A percentile compares a stretch with the other conserved stretches of the same genome.
Conservation (phyloP, 2,329 filamentous ascomycete species). For the Alternaria postmessia region DNA sequence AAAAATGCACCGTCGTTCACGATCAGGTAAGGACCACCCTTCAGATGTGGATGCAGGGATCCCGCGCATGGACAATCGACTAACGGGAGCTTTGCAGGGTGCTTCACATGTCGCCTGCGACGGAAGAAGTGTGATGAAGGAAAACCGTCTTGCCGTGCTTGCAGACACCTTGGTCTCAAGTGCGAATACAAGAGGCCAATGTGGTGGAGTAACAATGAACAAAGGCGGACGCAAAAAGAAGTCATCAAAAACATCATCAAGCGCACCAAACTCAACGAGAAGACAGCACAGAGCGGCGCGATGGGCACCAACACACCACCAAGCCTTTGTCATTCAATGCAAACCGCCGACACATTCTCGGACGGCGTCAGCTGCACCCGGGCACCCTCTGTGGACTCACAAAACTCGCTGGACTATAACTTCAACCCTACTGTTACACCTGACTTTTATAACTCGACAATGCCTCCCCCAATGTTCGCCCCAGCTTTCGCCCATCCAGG, state of each 20-base stretch:
- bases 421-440: conserved; percentile 69
- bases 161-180: conserved; percentile 76
- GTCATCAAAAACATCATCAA: conserved; percentile 97
- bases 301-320: conserved; percentile 72
- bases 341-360: conserved; percentile 80
- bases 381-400: conserved; percentile 81
- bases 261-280: conserved; percentile 92
- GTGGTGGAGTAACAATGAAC: conserved; percentile 97
- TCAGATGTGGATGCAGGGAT: conserved; percentile 47
- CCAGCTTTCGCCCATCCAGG: conserved; percentile 61
- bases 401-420: conserved; percentile 69
- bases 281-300: conserved; percentile 66
- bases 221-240: conserved; percentile 87
- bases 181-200: conserved; percentile 97
- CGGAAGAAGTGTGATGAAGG: conserved; percentile 75
- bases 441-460: conserved; percentile 67
- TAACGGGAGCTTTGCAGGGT: conserved; percentile 60
- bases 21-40: conserved; percentile 76
- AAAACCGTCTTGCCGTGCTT: conserved; percentile 70
- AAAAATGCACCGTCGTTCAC: conserved; percentile 92
- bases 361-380: conserved; percentile 74
- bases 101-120: conserved; percentile 72
- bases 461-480: conserved; percentile 61
- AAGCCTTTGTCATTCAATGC: conserved; percentile 80
- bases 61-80: conserved; percentile 42